Conservation (phyloP, 2,329 filamentous ascomycete species). For the Sporothrix curviconia region DNA sequence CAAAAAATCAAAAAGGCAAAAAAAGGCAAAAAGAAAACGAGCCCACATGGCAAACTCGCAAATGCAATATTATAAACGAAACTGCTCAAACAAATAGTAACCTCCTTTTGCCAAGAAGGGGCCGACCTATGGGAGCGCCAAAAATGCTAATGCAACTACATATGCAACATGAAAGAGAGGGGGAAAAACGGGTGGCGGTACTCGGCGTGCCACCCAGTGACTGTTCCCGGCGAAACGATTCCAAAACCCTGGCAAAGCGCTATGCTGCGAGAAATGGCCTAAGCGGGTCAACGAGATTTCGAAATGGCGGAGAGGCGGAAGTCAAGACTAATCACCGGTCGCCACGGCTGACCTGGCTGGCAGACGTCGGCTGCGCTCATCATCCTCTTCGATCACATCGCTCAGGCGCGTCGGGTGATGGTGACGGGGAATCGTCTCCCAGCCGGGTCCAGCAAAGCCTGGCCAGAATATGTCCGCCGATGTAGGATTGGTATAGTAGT, state of each 20-base stretch:
- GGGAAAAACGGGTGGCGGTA: neutral
- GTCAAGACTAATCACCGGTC: too few species aligned
- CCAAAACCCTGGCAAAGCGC: too few species aligned
- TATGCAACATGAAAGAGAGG: neutral
- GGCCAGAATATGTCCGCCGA: constrained; percentile 58
- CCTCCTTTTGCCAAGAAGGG: neutral
- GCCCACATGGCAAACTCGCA: too few species aligned
- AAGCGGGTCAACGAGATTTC: too few species aligned
- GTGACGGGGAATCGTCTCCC: constrained; percentile 67
- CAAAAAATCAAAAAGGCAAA: neutral
- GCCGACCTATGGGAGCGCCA: constrained; percentile 8
- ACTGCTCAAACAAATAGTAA: neutral
- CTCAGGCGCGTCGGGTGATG: constrained; percentile 84
- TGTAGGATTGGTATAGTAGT: constrained; percentile 34
- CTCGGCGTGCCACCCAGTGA: too few species aligned
- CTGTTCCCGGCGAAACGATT: too few species aligned
- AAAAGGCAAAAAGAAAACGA: neutral
- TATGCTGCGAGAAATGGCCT: too few species aligned
- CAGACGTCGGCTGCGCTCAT: constrained; percentile 73
- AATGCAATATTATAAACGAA: too few species aligned
- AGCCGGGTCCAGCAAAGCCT: constrained; percentile 62
- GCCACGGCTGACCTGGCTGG: constrained; percentile 52
- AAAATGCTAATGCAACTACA: constrained; percentile 7
- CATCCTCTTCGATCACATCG: constrained; percentile 81
- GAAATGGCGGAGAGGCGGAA: too few species aligned